A percentile compares a stretch with the other conserved stretches of the same genome.
Conservation (phyloP, 305 asterid species). For the Ilex paraguariensis region DNA sequence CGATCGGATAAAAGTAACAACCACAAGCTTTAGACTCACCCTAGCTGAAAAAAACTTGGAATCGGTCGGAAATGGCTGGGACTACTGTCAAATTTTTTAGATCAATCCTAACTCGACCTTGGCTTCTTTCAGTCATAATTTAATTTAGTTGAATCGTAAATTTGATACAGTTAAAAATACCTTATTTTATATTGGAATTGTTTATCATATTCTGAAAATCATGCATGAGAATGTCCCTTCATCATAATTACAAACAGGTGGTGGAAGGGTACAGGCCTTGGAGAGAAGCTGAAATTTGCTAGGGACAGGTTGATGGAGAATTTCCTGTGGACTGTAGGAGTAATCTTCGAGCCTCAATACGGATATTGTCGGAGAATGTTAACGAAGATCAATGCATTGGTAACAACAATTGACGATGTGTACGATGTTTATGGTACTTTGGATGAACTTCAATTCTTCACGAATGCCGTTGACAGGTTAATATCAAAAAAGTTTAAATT, state of each 20-base stretch:
- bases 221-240: too few species aligned
- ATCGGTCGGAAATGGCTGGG: neutral
- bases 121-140: neutral
- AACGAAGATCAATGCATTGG: neutral
- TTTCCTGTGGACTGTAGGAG: constrained; percentile 32
- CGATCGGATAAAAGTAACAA: constrained; percentile 1
- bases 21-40: neutral
- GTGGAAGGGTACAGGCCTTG: constrained; percentile 34
- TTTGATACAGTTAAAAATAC: neutral
- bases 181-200: neutral
- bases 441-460: constrained; percentile 4
- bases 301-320: constrained; percentile 57
- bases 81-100: neutral
- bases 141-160: neutral
- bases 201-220: neutral
- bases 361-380: constrained; percentile 1
- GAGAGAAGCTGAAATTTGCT: constrained; percentile 37
- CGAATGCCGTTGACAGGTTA: constrained; percentile 1
- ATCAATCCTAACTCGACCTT: neutral
- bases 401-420: neutral
- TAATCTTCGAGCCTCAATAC: neutral
- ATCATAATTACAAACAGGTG: constrained; percentile 22
- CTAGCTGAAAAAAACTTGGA: neutral
- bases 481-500: neutral
- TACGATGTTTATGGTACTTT: too few species aligned